Conservation (phyloP, 257 asterid species). For the Solanum boliviense region DNA sequence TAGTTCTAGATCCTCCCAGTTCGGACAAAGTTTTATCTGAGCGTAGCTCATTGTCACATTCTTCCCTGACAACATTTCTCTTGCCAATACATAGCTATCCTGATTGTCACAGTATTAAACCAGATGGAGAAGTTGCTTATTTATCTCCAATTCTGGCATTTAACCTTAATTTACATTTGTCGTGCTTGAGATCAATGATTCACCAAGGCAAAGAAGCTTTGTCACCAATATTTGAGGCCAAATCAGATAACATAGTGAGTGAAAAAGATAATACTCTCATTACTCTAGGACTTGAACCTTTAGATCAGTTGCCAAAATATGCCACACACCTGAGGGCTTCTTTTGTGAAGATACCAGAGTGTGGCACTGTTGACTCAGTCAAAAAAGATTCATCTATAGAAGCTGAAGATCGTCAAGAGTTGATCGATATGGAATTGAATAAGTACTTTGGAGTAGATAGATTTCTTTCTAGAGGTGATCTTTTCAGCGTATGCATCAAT, state of each 20-base stretch:
- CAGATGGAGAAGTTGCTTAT: constrained; percentile 63
- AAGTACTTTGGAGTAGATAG: constrained; percentile 72
- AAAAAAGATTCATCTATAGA: constrained; percentile 50
- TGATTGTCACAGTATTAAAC: constrained; percentile 12
- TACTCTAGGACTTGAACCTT: constrained; percentile 49
- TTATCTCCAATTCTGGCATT: constrained; percentile 74
- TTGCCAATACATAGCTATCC: constrained; percentile 54
- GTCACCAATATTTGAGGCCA: constrained; percentile 43
- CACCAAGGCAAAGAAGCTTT: constrained; percentile 52
- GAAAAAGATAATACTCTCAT: constrained; percentile 26
- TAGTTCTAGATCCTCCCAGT: constrained; percentile 70
- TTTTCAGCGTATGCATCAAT: constrained; percentile 48
- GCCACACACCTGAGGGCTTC: constrained; percentile 89
- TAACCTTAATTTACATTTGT: constrained; percentile 58
- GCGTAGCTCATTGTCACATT: constrained; percentile 7
- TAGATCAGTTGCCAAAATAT: constrained; percentile 48
- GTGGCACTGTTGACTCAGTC: constrained; percentile 63
- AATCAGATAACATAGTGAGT: constrained; percentile 20
- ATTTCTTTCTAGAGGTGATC: constrained; percentile 75
- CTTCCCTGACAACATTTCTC: constrained; percentile 29
- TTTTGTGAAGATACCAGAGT: constrained; percentile 86
- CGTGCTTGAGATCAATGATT: constrained; percentile 58
- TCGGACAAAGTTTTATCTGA: constrained; percentile 10
- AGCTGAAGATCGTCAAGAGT: constrained; percentile 67
- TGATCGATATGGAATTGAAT: constrained; percentile 68